Base-by-base conservation (phyloP, 257 asterid genomes). In the Mitragyna speciosa region DNA sequence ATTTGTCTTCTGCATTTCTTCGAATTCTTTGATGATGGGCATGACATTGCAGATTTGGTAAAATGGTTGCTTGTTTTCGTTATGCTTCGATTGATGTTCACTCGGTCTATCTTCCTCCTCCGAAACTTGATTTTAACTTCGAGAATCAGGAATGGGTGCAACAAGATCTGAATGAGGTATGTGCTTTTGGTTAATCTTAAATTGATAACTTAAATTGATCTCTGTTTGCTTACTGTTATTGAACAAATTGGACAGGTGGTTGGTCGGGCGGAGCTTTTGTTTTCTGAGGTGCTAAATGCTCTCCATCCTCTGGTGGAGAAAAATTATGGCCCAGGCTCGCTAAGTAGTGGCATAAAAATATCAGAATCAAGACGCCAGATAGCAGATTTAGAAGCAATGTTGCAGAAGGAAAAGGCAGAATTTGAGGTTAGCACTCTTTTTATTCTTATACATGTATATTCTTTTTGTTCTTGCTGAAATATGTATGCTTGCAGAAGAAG, bases 61-160 rank as follows among this genome's bases (percentile, higher is more conserved):
- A 91, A 76, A 93, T 92, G 98, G 98, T 95, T 86, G 99, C 99
- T 83, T 95, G 99, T 92, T 95, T 95, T 85, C 94, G 97, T 78
- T 95, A 95, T 85, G 98, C 98, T 28, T 92, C 99, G n/a, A 95
- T 95, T 79, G 97, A 95, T 86, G 99, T 95, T 85, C 93, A 90
- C 79, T 91, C 99, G 19, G 99, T 95, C 79, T 91, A 82, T 78
- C 93, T 95, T 80, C 99, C 99, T 84, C 98, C 98, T 33, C 36
- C 93, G 71, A 90, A 90, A 80, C 96, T 95, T 87, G 97, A 87
- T 82, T 93, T 93, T 88, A 91, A 90, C 87, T 87, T 84, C 82
- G 94, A 87, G 87, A 84, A 81, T 82, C 97, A 95, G 89, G 99
- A 88, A 86, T 95, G 97, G 99, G 78, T 93, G 82, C 89, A 87